Base-by-base conservation (phyloP, 108 stramenopile species). In the Skeletonema tropicum region DNA sequence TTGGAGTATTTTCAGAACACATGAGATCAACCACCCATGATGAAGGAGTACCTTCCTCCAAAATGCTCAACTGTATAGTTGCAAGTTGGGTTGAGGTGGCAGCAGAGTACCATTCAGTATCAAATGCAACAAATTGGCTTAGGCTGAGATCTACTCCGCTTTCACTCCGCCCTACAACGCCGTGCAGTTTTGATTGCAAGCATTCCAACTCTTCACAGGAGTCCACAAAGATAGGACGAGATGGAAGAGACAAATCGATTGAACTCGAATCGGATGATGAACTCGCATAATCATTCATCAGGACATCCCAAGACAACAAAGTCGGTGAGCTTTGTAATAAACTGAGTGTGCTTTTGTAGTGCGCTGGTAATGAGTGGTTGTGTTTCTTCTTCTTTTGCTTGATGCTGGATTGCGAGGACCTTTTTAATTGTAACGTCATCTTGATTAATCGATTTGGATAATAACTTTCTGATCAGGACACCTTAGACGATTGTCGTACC, bases 141-240 rank as follows among this genome's bases (percentile, higher is more conserved):
- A 72, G 57, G 17, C 21, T 55, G 21, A 75, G 61, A 7, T 48
- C 39, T 1, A 35, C 64, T n/a, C 58, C 39, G 26, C 14, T n/a
- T 33, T 38, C 61, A 13, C 11, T 62, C 8, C 52, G 52, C 2
- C 36, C 9, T 62, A 33, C 61, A 62, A 62, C 36, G 12, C 2
- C 32, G 8, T 57, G 49, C 4, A 85, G 58, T 70, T 74, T 79
- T 2, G 69, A 42, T 69, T 19, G 49, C 3, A 83, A 74, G 35
- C 29, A 48, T 41, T 48, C 19, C 26, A 85, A 31, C 13, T 57
- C 80, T 17, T 12, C 25, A 12, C 63, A 39, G 21, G 64, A 66
- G 65, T 85, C 76, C 3, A 85, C 58, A 76, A 76, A 85, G 6
- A 35, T n/a, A 4, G 84, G 84, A 48, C 70, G 76, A 41, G 66